Base-by-base conservation (phyloP, 768 basidiomycete genomes). In the Suillus luteus region DNA sequence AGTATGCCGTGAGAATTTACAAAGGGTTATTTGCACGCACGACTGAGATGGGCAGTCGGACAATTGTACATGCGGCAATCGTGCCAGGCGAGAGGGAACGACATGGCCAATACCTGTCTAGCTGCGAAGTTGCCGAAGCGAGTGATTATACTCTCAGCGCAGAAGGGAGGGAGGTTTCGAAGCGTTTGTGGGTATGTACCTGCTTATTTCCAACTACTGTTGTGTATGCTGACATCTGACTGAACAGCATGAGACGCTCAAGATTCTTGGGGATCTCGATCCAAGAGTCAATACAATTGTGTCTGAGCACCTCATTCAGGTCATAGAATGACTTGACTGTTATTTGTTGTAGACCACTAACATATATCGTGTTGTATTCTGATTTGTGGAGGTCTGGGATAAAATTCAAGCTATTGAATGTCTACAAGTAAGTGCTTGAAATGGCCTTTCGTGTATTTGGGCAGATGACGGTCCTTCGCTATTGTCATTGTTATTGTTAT, bases 31-130 rank as follows among this genome's bases (percentile, higher is more conserved):
- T 80, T 5, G 78, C 73, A 1, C 72, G 75, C 27, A 65, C 74
- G 15, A 67, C 77, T 0, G 78, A 80, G 62, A 54, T 70, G 33
- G 80, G 79, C 17, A 70, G 76, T 62, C 74, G 78, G 44, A 74
- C 77, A 33, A 67, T 81, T 24, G 64, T 78, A 2, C 76, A 74
- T 44, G 71, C 75, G 17, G 75, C 75, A 14, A 65, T 78, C 31
- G 72, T 68, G 31, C 70, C 64, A 1, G 69, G 66, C 1, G 72
- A 62, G 41, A 44, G 60, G 55, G 72, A 70, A 48, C 68, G 69
- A 69, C 69, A 73, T 10, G 79, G 78, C 5, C 71, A 67, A 37
- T 80, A 78, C 43, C 55, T 78, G 40, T 65, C 71, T 1, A 62
- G 51, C 14, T 72, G 68, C 61, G 41, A 66, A 37, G 62, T 75